phyloP scores from a whole-genome alignment of 2,329 filamentous ascomycete genomes.

The Claviceps sp. region DNA sequence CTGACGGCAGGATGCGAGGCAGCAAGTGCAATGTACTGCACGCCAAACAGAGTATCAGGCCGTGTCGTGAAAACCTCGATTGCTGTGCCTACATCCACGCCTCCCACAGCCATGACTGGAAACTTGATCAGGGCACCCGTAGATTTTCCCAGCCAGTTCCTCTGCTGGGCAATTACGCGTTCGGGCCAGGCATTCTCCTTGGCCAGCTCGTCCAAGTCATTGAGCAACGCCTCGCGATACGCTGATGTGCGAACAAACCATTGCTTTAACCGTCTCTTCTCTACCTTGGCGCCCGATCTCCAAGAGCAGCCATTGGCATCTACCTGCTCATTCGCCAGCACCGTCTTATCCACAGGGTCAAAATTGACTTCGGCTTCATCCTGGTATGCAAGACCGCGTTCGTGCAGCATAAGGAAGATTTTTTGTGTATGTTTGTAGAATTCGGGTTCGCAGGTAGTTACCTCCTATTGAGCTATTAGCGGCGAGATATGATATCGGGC shows the following conservation, averaged over 20 bases:
- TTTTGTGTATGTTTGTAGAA: conserved; percentile 87
- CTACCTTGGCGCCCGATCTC: conserved; percentile 75
- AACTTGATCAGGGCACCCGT: conserved; percentile 62
- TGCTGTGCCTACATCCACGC: conserved; percentile 26
- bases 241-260: conserved; percentile 83
- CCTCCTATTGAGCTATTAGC: conserved; percentile 41
- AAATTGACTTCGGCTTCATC: conserved; percentile 78
- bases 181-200: conserved; percentile 63
- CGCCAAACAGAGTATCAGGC: conserved; percentile 76
- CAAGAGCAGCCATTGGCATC: conserved; percentile 74
- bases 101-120: conserved; percentile 35
- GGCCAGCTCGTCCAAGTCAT: conserved; percentile 54
- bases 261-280: conserved; percentile 67
- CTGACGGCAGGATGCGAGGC: conserved; percentile 57
- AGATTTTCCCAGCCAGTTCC: conserved; percentile 78
- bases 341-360: conserved; percentile 79
- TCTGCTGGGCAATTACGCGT: conserved; percentile 69
- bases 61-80: conserved; percentile 74
- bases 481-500: background rate
- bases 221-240: conserved; percentile 58
- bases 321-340: conserved; percentile 89
- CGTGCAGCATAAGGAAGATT: conserved; percentile 66
- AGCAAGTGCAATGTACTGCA: conserved; percentile 72
- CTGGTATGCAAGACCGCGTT: conserved; percentile 68
- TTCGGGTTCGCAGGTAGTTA: conserved; percentile 69